Conservation (phyloP, 148 eudicot genomes). For the Spergularia bocconei region DNA sequence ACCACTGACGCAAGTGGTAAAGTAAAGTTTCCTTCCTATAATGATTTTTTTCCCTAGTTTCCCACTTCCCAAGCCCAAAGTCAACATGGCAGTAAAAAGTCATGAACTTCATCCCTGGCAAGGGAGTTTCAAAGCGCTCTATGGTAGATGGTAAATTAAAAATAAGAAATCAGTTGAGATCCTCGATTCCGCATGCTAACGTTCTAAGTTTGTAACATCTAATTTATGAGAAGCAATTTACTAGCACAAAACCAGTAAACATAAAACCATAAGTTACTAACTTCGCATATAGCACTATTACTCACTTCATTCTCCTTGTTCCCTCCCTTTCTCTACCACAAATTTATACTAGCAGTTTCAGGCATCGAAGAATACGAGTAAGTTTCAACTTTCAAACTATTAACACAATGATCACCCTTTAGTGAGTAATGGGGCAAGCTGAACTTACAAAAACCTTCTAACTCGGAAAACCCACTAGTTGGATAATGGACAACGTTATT, state of each 20-base stretch:
- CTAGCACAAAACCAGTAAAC: no score
- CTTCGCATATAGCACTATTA: not conserved
- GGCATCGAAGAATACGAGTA: not conserved
- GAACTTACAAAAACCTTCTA: not conserved
- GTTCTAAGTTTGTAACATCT: no score
- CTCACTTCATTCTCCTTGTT: not conserved
- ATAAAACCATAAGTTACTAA: no score
- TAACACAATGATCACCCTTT: not conserved
- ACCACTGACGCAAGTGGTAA: not conserved
- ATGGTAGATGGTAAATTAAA: no score
- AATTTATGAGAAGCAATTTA: no score
- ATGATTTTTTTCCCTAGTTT: not conserved
- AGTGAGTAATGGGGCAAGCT: not conserved
- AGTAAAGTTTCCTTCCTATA: not conserved
- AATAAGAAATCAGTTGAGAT: no score
- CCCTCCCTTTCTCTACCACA: constrained; percentile 4
- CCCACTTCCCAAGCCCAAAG: not conserved
- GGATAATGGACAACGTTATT: not conserved
- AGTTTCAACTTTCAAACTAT: not conserved
- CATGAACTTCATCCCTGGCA: no score
- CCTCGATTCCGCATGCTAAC: no score
- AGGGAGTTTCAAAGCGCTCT: no score
- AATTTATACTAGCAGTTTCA: not conserved
- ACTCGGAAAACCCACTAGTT: not conserved
- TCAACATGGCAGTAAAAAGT: not conserved